These are phyloP conservation scores for Penicillium robsamsonii DNA, from an alignment of 495 filamentous ascomycete species.

Conservation along the genomic window DNA sequence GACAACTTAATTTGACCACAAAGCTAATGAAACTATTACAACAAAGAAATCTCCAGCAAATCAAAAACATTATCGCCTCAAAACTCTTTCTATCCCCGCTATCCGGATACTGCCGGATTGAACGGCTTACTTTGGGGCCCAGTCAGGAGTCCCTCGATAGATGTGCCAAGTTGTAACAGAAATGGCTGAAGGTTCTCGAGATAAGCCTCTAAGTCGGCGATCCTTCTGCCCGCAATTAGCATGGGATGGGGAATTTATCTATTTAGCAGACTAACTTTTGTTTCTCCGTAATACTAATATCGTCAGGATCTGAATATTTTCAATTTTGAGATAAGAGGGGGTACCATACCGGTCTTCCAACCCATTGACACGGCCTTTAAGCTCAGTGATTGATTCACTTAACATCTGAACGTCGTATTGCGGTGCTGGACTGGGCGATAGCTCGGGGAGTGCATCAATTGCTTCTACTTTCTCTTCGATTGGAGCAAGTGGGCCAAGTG, in stretches of 20 bases:
- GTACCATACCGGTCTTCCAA: conserved; percentile 2
- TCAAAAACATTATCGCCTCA: not conserved
- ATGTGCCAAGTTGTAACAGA: not conserved
- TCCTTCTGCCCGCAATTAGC: not conserved
- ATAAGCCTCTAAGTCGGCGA: conserved; percentile 2
- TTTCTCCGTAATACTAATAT: conserved; percentile 1
- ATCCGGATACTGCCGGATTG: not conserved
- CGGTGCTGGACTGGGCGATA: not conserved
- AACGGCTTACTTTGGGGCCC: not conserved
- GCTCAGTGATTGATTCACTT: conserved; percentile 2
- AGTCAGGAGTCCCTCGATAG: not conserved
- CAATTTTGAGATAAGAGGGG: not conserved
- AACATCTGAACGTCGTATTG: not conserved
- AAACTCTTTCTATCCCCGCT: not conserved
- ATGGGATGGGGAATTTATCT: not conserved
- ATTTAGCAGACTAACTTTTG: conserved; percentile 1
- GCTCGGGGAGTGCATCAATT: not conserved
- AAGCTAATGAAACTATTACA: not conserved
- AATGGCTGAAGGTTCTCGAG: not conserved
- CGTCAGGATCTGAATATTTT: not conserved
- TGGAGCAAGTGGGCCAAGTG: not conserved
- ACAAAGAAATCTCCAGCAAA: not conserved
- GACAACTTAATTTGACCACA: not conserved
- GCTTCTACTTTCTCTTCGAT: conserved; percentile 1
- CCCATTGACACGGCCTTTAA: not conserved